Percentiles rank a stretch among this genome's conserved stretches.
Conservation (phyloP, 2,329 filamentous ascomycete species). For the Teratosphaeria pseudoeucalypti region DNA sequence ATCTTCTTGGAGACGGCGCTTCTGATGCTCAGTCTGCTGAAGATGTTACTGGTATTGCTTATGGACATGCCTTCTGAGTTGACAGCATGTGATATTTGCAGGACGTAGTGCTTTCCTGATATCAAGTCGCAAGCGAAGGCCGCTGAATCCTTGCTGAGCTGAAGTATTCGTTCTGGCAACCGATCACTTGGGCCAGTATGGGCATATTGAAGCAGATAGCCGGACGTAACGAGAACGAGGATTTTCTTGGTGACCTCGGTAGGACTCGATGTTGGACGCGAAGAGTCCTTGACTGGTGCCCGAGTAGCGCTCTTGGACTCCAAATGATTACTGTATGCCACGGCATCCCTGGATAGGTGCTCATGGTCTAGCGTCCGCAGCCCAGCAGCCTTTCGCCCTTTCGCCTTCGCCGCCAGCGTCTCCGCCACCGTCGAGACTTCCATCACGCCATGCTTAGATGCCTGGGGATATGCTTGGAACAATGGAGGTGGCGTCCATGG, state of each 20-base stretch:
- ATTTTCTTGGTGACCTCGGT: constrained; percentile 57
- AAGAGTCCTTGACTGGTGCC: neutral
- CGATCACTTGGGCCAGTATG: constrained; percentile 61
- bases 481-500: constrained; percentile 52
- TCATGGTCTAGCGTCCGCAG: neutral
- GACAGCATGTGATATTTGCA: constrained; percentile 61
- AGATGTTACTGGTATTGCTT: constrained; percentile 47
- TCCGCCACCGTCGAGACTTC: constrained; percentile 60
- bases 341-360: neutral
- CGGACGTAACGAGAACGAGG: constrained; percentile 60
- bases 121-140: constrained; percentile 74
- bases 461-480: constrained; percentile 79
- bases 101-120: constrained; percentile 68
- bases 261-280: constrained; percentile 3
- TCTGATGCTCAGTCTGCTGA: constrained; percentile 55
- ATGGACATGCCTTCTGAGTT: constrained; percentile 45
- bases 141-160: constrained; percentile 62
- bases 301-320: neutral
- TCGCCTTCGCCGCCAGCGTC: constrained; percentile 22
- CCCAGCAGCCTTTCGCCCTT: constrained; percentile 5
- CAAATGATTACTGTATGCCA: neutral
- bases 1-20: constrained; percentile 22
- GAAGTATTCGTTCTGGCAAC: constrained; percentile 62
- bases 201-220: constrained; percentile 64
- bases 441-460: constrained; percentile 63